Base-by-base conservation (phyloP, 2,329 filamentous ascomycete species). In the Alternaria panax region DNA sequence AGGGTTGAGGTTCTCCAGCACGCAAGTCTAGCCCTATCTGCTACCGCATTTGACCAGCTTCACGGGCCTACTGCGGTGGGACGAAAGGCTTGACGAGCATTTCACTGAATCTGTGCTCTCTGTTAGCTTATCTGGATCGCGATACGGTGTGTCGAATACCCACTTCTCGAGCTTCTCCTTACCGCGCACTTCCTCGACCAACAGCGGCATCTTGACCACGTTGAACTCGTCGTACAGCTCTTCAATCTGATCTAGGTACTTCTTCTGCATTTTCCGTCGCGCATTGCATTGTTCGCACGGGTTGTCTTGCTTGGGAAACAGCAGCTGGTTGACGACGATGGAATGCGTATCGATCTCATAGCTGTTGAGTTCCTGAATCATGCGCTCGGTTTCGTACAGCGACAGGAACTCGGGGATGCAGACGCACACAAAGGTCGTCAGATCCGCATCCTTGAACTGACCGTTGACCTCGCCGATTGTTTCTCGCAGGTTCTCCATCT, bases 161-260 rank as follows among this genome's bases (percentile, higher is more conserved):
- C 65, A 81, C 80, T 87, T 92, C 81, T 96, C 93, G 69, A 99
- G 82, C 80, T 88, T 94, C 75, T 98, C 94, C 84, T 96, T 97
- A 43, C 95, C 95, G 72, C 95, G 85, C 9, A 99, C 93, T 82
- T 99, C 95, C 79, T 99, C 94, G 1, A 96, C 92, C 60, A 99
- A 82, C 73, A 99, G 80, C 36, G 95, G 95, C 93, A 99, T 98
- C 85, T 94, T 94, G 69, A 99, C 94, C 38, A 99, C 93, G 77
- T 99, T 97, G 83, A 99, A 99, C 79, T 99, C 95, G 75, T 97
- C 93, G 78, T 99, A 99, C 59, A 99, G 82, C 83, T 99, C 95
- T 81, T 96, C 93, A 73, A 98, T 98, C 84, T 99, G 94, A 76
- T 98, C 93, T 42, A 99, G 85, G 77, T 99, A 99, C 83, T 99